Base-by-base conservation (phyloP, 352 stramenopile genomes). In the Globisporangium recalcitrans region DNA sequence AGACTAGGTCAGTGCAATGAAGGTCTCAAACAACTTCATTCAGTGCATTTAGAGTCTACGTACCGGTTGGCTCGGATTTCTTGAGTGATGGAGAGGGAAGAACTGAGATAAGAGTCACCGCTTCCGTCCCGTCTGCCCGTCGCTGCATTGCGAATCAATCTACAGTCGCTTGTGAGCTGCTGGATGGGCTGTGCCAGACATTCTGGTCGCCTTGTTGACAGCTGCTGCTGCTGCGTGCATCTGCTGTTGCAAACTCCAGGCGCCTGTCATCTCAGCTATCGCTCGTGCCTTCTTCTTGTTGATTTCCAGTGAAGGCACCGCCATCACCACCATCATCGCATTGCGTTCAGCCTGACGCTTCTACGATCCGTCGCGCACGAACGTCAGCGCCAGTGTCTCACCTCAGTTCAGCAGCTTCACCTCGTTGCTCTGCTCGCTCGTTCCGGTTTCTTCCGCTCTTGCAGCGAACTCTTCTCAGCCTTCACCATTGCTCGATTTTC, bases 311-410 rank as follows among this genome's bases (percentile, higher is more conserved):
- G 36, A 3, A 42, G 13, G 13, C 36, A 42, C 36, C 36, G n/a
- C 36, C 31, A 34, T 2, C 32, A 14, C 9, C 36, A 16, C 36
- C 32, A 36, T 36, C 32, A 34, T 40, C 34, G 19, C 47, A 34
- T 14, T 48, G 6, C 19, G n/a, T 48, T 13, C 40, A 48, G 40
- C n/a, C 40, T 48, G 24, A 10, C 47, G 47, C 46, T 48, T 48
- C 40, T 31, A 53, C 47, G 24, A 53, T 53, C 47, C 24, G 2
- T 10, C 24, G 47, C 14, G 27, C 49, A 26, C 40, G 10, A 24
- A 48, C 40, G 40, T 24, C 40, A 48, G 47, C 7, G 22, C n/a
- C 48, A 10, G 53, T 59, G 49, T 56, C 49, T 56, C 49, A 56
- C 49, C 19, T 42, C 36, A 42, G 36, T 24, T 21, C 40, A 48